Evolutionary conservation across 805 yeast genomes (phyloP).

Genomic region (Ogataea kodamae): DNA sequence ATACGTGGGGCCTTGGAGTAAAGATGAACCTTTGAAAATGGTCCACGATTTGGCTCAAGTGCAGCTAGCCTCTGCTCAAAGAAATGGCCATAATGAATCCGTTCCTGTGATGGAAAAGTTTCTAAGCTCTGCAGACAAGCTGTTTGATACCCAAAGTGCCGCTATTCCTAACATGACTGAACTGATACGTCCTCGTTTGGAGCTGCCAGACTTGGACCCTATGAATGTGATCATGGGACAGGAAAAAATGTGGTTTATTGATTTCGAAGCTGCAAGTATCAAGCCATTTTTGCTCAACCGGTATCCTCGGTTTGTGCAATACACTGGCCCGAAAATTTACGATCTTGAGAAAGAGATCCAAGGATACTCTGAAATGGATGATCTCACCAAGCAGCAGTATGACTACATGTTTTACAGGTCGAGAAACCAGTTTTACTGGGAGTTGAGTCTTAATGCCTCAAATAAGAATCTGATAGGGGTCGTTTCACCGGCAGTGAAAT

Average conservation of each 20-base stretch:
- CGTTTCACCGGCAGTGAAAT: slow-evolving; percentile 77
- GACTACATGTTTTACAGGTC: slow-evolving; percentile 86
- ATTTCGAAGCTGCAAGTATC: slow-evolving; percentile 76
- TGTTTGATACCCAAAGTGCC: slow-evolving; percentile 52
- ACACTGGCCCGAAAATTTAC: slow-evolving; percentile 85
- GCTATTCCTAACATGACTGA: slow-evolving; percentile 61
- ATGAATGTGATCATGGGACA: slow-evolving; percentile 67
- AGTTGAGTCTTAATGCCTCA: slow-evolving; percentile 62
- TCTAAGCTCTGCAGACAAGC: slow-evolving; percentile 48
- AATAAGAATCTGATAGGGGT: slow-evolving; percentile 70
- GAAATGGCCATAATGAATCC: slow-evolving; percentile 53
- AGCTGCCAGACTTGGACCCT: slow-evolving; percentile 85
- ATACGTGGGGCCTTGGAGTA: slow-evolving; percentile 76
- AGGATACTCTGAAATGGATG: slow-evolving; percentile 62
- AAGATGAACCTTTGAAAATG: slow-evolving; percentile 55
- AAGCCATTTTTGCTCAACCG: slow-evolving; percentile 78
- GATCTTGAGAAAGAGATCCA: slow-evolving; percentile 72
- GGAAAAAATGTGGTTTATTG: slow-evolving; percentile 57
- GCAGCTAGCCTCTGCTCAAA: slow-evolving; percentile 44
- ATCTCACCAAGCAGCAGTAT: slow-evolving; percentile 72
- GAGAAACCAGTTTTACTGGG: slow-evolving; percentile 89
- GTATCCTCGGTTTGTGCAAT: slow-evolving; percentile 80
- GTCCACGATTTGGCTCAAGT: slow-evolving; percentile 60
- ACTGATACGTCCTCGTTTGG: slow-evolving; percentile 68
- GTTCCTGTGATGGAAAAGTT: slow-evolving; percentile 62